A percentile compares a stretch with the other conserved stretches of the same genome.
Conservation (phyloP, 2,329 filamentous ascomycete genomes). For the Fusarium sororula region DNA sequence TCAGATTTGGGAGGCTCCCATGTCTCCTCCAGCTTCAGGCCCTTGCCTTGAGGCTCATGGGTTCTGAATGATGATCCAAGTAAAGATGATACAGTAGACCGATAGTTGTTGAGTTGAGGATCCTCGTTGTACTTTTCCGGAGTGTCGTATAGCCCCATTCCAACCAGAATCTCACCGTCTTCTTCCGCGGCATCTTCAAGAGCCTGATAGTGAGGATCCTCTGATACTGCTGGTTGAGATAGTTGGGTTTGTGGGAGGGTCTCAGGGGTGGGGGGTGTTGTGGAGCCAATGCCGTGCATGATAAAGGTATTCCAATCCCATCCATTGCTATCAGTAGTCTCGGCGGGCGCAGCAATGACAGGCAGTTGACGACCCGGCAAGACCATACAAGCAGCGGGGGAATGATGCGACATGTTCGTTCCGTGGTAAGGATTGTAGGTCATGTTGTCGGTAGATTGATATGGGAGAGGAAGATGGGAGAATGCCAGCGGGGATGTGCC, state of each 20-base stretch:
- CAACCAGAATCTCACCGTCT: constrained; percentile 78
- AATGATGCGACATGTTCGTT: constrained; percentile 49
- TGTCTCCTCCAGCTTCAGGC: constrained; percentile 82
- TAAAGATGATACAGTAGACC: constrained; percentile 63
- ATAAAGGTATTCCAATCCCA: constrained; percentile 59
- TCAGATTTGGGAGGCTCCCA: constrained; percentile 76
- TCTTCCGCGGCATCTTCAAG: constrained; percentile 61
- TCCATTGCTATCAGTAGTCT: constrained; percentile 16
- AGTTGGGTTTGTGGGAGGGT: constrained; percentile 64
- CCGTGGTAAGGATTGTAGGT: constrained; percentile 53
- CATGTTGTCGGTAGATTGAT: constrained; percentile 49
- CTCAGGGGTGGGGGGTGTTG: constrained; percentile 68
- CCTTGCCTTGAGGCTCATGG: constrained; percentile 69
- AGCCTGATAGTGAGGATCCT: constrained; percentile 61
- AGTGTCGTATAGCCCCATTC: constrained; percentile 82
- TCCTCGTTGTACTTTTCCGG: constrained; percentile 66
- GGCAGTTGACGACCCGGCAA: constrained; percentile 31
- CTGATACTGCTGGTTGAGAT: constrained; percentile 56
- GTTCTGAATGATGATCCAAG: constrained; percentile 59
- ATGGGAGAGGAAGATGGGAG: constrained; percentile 63
- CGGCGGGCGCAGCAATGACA: constrained; percentile 45
- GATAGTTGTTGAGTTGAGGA: constrained; percentile 62
- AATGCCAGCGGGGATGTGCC: constrained; percentile 67
- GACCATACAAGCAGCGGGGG: constrained; percentile 41
- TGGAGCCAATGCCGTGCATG: constrained; percentile 55